These are phyloP conservation scores for Phytophthora podocarpi DNA, from an alignment of 352 stramenopile genomes.

Conservation along the genomic window DNA sequence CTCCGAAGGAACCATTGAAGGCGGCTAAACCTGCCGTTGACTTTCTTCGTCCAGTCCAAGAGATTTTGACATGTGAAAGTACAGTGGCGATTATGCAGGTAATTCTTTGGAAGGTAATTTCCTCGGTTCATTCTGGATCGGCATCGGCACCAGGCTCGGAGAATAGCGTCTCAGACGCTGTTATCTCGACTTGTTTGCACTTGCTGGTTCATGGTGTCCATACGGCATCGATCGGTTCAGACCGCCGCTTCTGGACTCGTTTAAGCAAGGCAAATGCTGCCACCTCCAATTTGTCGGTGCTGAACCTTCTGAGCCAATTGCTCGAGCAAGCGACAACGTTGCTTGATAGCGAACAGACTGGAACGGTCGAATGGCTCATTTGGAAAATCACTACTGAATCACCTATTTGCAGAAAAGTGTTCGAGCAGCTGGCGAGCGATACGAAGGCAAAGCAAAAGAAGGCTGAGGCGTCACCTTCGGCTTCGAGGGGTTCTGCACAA, in stretches of 20 bases:
- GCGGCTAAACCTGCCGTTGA: slow-evolving; percentile 40
- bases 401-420: slow-evolving; percentile 39
- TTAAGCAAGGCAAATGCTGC: slow-evolving; percentile 42
- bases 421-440: slow-evolving; percentile 42
- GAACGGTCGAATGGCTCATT: slow-evolving; percentile 79
- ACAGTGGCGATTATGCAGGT: slow-evolving; percentile 68
- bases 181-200: slow-evolving; percentile 84
- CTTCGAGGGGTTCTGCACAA: background rate
- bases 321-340: slow-evolving; percentile 44
- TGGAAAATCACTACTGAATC: slow-evolving; percentile 62
- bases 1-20: slow-evolving; percentile 51
- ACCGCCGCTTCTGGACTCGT: slow-evolving; percentile 53
- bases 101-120: slow-evolving; percentile 71
- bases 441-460: slow-evolving; percentile 36
- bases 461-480: slow-evolving; percentile 4
- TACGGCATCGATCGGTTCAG: slow-evolving; percentile 39
- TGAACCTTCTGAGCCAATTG: slow-evolving; percentile 63
- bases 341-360: slow-evolving; percentile 77
- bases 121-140: slow-evolving; percentile 14
- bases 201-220: slow-evolving; percentile 83
- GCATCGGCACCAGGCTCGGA: slow-evolving; percentile 16
- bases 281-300: slow-evolving; percentile 50
- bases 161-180: slow-evolving; percentile 72
- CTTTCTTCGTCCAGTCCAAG: slow-evolving; percentile 62
- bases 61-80: slow-evolving; percentile 69